A percentile compares a stretch with the other conserved stretches of the same genome.
phyloP scores from a whole-genome alignment of 2,329 filamentous ascomycete species.

The Trichophyton rubrum region DNA sequence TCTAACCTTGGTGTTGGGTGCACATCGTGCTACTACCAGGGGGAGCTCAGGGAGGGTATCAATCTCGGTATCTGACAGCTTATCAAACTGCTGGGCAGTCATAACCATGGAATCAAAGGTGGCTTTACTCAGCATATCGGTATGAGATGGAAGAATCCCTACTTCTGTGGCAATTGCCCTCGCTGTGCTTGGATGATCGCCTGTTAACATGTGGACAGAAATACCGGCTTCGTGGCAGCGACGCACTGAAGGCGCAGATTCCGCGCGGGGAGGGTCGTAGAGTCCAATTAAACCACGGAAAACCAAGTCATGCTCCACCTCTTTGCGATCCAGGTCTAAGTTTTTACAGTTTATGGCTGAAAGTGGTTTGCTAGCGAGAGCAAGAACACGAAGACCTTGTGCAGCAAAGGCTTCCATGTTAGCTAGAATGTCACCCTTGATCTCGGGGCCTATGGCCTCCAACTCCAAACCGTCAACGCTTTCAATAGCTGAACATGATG shows the following conservation, averaged over 20 bases:
- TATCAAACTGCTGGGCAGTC: slow-evolving; percentile 67
- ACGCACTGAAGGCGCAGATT: slow-evolving; percentile 59
- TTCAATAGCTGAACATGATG: slow-evolving; percentile 45
- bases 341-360: slow-evolving; percentile 18
- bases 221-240: slow-evolving; percentile 63
- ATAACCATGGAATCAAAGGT: slow-evolving; percentile 57
- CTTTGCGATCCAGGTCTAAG: slow-evolving; percentile 40
- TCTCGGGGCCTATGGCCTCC: slow-evolving; percentile 39
- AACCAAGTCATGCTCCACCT: slow-evolving; percentile 54
- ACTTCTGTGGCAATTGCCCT: slow-evolving; percentile 66
- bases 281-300: slow-evolving; percentile 76
- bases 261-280: slow-evolving; percentile 72
- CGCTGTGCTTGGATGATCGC: slow-evolving; percentile 67
- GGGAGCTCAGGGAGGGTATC: slow-evolving; percentile 45
- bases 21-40: slow-evolving; percentile 46
- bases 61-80: slow-evolving; percentile 60
- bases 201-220: slow-evolving; percentile 71
- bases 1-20: slow-evolving; percentile 57
- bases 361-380: slow-evolving; percentile 44
- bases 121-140: slow-evolving; percentile 45
- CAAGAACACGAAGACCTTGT: slow-evolving; percentile 56
- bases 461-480: slow-evolving; percentile 30
- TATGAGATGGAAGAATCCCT: slow-evolving; percentile 57
- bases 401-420: slow-evolving; percentile 58
- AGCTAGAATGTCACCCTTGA: slow-evolving; percentile 44